A percentile compares a stretch with the other conserved stretches of the same genome.
These are phyloP conservation scores for Fusarium praegraminearum DNA, from an alignment of 2,329 filamentous ascomycete species.

Conservation along the genomic window DNA sequence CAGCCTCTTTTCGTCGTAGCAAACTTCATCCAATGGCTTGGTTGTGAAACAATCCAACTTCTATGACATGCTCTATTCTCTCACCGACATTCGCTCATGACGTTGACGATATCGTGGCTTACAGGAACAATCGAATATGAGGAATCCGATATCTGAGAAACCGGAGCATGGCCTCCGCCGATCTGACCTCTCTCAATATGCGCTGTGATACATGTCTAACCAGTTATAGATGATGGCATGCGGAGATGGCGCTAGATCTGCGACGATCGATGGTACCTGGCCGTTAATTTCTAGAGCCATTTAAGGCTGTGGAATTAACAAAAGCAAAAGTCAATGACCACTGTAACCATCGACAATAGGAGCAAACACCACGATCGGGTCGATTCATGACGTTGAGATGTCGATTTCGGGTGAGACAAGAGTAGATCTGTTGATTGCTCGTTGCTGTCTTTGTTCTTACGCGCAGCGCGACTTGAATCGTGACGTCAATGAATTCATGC, in stretches of 20 bases:
- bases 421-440: neutral
- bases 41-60: neutral
- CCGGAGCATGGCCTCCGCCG: slow-evolving; percentile 5
- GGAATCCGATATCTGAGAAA: neutral
- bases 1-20: neutral
- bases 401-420: neutral
- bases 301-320: slow-evolving; percentile 6
- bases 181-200: neutral
- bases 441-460: neutral
- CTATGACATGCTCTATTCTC: neutral
- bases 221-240: neutral
- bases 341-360: neutral
- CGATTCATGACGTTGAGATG: slow-evolving; percentile 10
- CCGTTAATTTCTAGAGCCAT: slow-evolving; percentile 8
- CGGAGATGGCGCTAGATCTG: neutral
- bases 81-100: slow-evolving; percentile 2
- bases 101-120: neutral
- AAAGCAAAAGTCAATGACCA: slow-evolving; percentile 29
- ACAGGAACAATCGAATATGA: neutral
- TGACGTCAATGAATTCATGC: slow-evolving; percentile 6
- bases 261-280: slow-evolving; percentile 11
- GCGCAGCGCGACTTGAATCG: neutral
- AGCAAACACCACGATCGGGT: neutral
- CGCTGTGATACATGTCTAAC: neutral
- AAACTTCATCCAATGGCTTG: neutral